A percentile compares a stretch with the other conserved stretches of the same genome.
These are phyloP conservation scores for Fusarium pseudonygamai DNA, from an alignment of 2,329 filamentous ascomycete species.

Conservation along the genomic window DNA sequence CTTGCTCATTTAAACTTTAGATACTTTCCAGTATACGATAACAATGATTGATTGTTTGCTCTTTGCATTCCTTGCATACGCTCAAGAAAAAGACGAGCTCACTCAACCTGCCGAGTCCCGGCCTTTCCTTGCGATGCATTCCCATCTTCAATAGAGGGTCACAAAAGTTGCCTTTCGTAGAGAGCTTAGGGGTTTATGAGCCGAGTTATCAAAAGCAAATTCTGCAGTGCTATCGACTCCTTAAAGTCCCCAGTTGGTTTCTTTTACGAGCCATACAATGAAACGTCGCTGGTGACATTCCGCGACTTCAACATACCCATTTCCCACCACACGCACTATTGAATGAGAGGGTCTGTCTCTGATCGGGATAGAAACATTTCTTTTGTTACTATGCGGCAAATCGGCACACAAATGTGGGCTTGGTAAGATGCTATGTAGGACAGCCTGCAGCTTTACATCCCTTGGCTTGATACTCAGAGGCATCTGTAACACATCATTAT, in stretches of 20 bases:
- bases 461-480: conserved; percentile 56
- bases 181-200: rapidly evolving
- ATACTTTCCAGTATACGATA: not conserved
- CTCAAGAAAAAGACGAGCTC: not conserved
- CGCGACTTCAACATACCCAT: conserved; percentile 14
- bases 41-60: rapidly evolving
- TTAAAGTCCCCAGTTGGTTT: not conserved
- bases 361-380: conserved; percentile 45
- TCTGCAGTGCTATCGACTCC: too few species aligned
- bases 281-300: conserved; percentile 7
- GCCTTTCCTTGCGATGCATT: not conserved
- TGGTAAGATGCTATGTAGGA: conserved; percentile 60
- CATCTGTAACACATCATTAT: not conserved
- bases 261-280: not conserved
- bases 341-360: conserved; percentile 39
- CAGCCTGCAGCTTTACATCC: conserved; percentile 63
- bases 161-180: not conserved
- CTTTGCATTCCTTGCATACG: not conserved
- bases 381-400: conserved; percentile 59
- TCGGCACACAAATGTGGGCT: conserved; percentile 60
- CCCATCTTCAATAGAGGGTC: not conserved
- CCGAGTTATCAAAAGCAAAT: not conserved
- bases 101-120: conserved; percentile 16
- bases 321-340: conserved; percentile 33
- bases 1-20: not conserved